Percentiles rank a stretch among this genome's conserved stretches.
These are phyloP conservation scores for Trichophyton rubrum DNA, from an alignment of 2,329 filamentous ascomycete species.

Conservation along the genomic window DNA sequence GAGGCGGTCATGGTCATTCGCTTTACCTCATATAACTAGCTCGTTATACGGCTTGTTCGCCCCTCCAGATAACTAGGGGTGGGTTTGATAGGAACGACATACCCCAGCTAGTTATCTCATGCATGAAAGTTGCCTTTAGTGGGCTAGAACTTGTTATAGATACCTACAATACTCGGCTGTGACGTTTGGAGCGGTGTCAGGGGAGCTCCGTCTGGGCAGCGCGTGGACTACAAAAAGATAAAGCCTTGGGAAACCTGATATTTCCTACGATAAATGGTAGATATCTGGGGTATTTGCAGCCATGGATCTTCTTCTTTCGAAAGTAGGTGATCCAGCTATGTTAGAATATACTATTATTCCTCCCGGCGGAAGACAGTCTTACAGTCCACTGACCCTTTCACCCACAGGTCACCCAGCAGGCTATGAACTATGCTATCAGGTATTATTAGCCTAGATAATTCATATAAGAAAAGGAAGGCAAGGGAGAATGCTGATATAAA, in stretches of 20 bases:
- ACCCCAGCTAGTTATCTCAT: no score
- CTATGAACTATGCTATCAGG: conserved; percentile 83
- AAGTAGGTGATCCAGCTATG: conserved; percentile 32
- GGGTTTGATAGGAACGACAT: no score
- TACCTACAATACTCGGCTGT: no score
- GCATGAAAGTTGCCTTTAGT: no score
- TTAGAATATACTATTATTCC: not conserved
- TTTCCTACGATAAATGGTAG: not conserved
- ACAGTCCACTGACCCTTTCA: not conserved
- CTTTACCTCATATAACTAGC: no score
- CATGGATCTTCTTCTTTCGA: conserved; percentile 60
- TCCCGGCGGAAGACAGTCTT: not conserved
- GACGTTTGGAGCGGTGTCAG: no score
- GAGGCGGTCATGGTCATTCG: no score
- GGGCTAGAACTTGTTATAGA: no score
- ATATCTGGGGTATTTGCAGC: not conserved
- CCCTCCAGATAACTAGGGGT: no score
- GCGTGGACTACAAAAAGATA: not conserved
- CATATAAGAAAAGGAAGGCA: not conserved
- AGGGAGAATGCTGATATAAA: not conserved
- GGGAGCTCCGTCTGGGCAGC: not conserved
- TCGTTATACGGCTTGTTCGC: no score
- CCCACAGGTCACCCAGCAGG: conserved; percentile 55
- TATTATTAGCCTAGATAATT: conserved; percentile 11
- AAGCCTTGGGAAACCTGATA: not conserved